Evolutionary conservation across 805 yeast genomes (phyloP).

Genomic region (Priceomyces carsonii): DNA sequence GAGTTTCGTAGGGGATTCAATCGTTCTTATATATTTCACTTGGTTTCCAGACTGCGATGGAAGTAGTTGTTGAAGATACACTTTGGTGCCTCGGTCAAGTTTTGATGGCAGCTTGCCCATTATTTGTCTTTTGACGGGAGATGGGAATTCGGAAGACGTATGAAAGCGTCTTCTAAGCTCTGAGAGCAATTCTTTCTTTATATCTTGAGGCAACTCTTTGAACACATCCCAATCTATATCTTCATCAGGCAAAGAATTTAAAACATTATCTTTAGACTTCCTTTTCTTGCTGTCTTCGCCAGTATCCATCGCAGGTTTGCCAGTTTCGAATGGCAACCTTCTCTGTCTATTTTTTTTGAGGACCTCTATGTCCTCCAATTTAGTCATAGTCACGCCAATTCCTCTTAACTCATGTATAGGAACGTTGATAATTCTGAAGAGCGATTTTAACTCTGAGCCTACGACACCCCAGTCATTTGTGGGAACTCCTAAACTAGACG

Average conservation of each 20-base stretch:
- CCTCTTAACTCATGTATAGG: conserved; percentile 77
- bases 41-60: conserved; percentile 31
- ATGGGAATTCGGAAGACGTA: conserved; percentile 4
- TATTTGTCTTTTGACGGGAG: background rate
- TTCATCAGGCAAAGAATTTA: too few relatives aligned
- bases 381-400: conserved; percentile 66
- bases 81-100: conserved; percentile 17
- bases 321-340: conserved; percentile 19
- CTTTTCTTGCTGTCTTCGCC: too few relatives aligned
- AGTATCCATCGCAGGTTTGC: too few relatives aligned
- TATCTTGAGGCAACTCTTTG: conserved; percentile 61
- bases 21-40: conserved; percentile 31
- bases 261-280: too few relatives aligned
- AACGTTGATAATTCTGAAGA: conserved; percentile 56
- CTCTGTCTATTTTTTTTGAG: conserved; percentile 22
- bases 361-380: conserved; percentile 45
- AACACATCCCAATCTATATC: conserved; percentile 68
- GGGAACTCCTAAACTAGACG: conserved; percentile 59
- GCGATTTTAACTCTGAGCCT: conserved; percentile 55
- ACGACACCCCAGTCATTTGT: conserved; percentile 63
- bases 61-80: conserved; percentile 36
- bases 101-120: conserved; percentile 9
- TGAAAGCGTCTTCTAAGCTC: conserved; percentile 54
- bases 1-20: conserved; percentile 30
- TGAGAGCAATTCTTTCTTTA: conserved; percentile 58